Evolutionary conservation across 2,329 filamentous ascomycete genomes (phyloP), one percentile per base, ranked within the genome.

Genomic region (Stachybotrys chartarum): DNA sequence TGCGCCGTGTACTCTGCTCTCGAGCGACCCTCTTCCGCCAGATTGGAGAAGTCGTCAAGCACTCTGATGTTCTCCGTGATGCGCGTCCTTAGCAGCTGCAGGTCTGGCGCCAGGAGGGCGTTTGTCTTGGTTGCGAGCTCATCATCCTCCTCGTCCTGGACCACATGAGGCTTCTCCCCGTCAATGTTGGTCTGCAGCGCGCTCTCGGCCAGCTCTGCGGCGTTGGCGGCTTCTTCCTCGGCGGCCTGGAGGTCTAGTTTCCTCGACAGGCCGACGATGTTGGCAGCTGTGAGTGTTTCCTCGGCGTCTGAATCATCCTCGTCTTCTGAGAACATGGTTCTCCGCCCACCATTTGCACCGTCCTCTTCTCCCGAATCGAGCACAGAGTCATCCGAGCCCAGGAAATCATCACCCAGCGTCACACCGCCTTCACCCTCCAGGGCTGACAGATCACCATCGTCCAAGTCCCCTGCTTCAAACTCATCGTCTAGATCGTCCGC

Each of bases 21-120:
- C 55, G 90, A 95, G 62, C 90, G 85, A 32, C 86, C 88, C 45
- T 88, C 82, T 69, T 96, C 89, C 30, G 85, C 83, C 12, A 97
- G 78, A 51, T 90, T 91, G 58, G 87, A 79, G 70, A 97, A 92
- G 71, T 95, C 91, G 63, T 93, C 91, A 44, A 99, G 78, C 35
- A 97, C 88, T 59, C 94, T 88, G 61, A 97, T 87, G 1, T 90
- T 95, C 64, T 99, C 94, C 50, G 90, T 96, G 69, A 99, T 94
- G 61, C 94, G 83, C 55, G 86, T 90, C 58, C 94, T 84, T 58
- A 99, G 79, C 11, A 97, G 79, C 70, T 97, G 91, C 56, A 99
- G 78, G 70, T 99, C 91, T 12, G 95, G 93, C 3, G 91, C 90
- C 42, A 97, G 78, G 30, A 89, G 78, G 3, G 81, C 75, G 62